Base-by-base conservation (phyloP, 2,329 filamentous ascomycete species). In the Ploettnerulaceae sp. region DNA sequence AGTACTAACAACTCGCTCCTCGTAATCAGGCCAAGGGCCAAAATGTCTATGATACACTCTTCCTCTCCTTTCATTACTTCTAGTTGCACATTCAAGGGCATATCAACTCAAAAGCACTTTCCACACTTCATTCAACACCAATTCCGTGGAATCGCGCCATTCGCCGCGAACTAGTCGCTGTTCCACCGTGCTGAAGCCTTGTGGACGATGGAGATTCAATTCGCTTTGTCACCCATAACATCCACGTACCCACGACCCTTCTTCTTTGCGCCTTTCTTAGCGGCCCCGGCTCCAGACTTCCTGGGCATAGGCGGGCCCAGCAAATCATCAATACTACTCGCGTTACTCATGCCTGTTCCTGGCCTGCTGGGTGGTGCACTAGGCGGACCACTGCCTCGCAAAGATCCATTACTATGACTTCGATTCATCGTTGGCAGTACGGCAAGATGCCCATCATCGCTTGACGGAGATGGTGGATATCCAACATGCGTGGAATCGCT, bases 321-420 rank as follows among this genome's bases (percentile, higher is more conserved):
- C 53, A 98, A 71, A 65, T 98, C 93, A 60, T 98, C 93, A 62
- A 98, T 94, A 58, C 86, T 93, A 66, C 84, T 94, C n/a, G 89
- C 88, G 62, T 88, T 89, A 67, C 88, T 94, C 75, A 95, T 82
- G 52, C 86, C 84, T 3, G 89, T 95, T 5, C 79, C 68, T 4
- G 89, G 89, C 52, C 86, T 72, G 61, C 79, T 82, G 3, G 81
- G 79, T 8, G 82, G 82, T 37, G 43, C 54, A 36, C 44, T 55
- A 11, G 57, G 52, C 6, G 35, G 35, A 5, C 37, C 31, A 20
- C 21, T 11, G 34, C 44, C 54, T 14, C 26, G 39, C 18, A 44
- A 52, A 33, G 45, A 52, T 14, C 56, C 47, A 47, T 59, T 61
- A 35, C 59, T 53, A 5, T 49, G 52, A 26, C 47, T 60, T 22